Evolutionary conservation across 2,329 filamentous ascomycete genomes (phyloP), one percentile per base, ranked within the genome.

Genomic region (Claviceps cyperi): DNA sequence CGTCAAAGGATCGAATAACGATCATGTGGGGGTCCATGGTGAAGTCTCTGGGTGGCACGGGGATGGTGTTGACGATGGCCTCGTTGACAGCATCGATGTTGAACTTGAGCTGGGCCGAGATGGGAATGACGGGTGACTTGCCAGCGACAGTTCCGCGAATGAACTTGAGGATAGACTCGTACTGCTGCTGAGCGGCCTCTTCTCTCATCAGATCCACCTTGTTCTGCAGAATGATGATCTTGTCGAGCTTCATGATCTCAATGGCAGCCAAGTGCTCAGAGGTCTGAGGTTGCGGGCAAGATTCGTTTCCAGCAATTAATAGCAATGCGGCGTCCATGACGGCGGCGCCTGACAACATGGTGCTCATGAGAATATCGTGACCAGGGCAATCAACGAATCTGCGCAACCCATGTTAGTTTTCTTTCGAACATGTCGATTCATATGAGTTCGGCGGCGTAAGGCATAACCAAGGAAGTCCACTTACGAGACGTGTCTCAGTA

Each of bases 331-430:
- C 92, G 71, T 98, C 92, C 92, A 98, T 98, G 78, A 98, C 92
- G 56, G 92, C 92, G 61, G 92, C 92, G 64, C 92, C 92, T 64
- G 92, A 98, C 77, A 98, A 83, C 92, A 98, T 98, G 62, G 92
- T 98, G 72, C 91, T 97, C 92, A 98, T 98, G 68, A 98, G 90
- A 89, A 98, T 98, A 73, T 98, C 92, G 86, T 98, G 92, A 70
- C 92, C 92, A 51, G 92, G 92, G 77, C 92, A 97, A 70, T 97
- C 92, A 59, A 97, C 92, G 67, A 97, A 98, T 15, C 87, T 37
- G n/a, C 24, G 13, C 17, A 46, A 17, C 21, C 46, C 44, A 21
- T 43, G 48, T 60, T 50, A 62, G 57, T 46, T 35, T 15, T 9
- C 9, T 35, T 15, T 35, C 28, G 9, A 32, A 32, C 9, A 4